Evolutionary conservation across 139 green algal species (phyloP).

Genomic region (Tetraselmis striata): DNA sequence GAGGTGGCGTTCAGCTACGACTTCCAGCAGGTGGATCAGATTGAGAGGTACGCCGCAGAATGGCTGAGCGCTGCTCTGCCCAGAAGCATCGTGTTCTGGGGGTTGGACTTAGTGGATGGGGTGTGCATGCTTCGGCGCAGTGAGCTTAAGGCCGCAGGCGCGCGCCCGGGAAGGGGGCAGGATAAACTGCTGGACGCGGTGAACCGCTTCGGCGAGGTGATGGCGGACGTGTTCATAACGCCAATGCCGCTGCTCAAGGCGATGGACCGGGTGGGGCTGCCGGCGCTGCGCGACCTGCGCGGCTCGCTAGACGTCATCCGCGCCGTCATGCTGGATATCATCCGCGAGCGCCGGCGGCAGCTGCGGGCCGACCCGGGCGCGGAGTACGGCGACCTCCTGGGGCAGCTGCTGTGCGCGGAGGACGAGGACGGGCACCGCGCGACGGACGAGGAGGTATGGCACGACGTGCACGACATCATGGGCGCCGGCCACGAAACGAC

Average conservation of each 20-base stretch:
- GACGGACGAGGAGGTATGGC: constrained; percentile 66
- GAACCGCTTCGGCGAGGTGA: constrained; percentile 51
- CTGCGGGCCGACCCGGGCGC: constrained; percentile 13
- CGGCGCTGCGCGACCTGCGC: constrained; percentile 36
- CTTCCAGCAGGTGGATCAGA: constrained; percentile 37
- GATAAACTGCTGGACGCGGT: constrained; percentile 53
- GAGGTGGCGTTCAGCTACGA: constrained; percentile 60
- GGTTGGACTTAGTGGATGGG: too few relatives aligned
- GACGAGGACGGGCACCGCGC: constrained; percentile 41
- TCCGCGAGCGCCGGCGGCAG: constrained; percentile 29
- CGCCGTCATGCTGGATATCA: constrained; percentile 43
- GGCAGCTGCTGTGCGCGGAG: constrained; percentile 43
- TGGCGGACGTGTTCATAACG: constrained; percentile 68
- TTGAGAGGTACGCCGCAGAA: background rate
- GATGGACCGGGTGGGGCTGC: constrained; percentile 33
- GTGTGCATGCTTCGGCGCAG: too few relatives aligned
- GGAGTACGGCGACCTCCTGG: constrained; percentile 43
- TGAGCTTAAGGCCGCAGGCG: too few relatives aligned
- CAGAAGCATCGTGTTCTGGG: background rate
- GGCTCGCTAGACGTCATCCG: constrained; percentile 37
- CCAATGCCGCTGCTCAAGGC: constrained; percentile 57
- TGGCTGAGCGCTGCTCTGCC: background rate
- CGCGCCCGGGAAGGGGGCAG: too few relatives aligned
- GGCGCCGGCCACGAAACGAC: constrained; percentile 68
- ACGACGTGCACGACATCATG: constrained; percentile 69